Evolutionary conservation across 2,329 filamentous ascomycete species (phyloP), one percentile per base, ranked within the genome.

Genomic region (Cadophora sp.): DNA sequence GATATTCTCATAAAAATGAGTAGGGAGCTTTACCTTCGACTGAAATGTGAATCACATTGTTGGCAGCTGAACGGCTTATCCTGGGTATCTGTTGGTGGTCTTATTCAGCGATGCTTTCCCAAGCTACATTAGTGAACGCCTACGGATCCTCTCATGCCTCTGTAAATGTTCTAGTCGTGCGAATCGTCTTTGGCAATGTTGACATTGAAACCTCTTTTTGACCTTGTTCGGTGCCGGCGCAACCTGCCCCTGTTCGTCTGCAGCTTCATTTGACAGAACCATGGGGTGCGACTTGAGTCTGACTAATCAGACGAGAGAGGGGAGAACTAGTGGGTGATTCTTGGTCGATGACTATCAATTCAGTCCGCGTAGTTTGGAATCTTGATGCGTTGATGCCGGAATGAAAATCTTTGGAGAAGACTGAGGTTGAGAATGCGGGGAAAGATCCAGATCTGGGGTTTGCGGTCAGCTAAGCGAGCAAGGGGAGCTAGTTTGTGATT

Each of bases 151-250:
- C 77, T 88, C 86, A 76, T 89, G 87, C 75, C 87, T 82, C 77
- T 89, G 86, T 60, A 89, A 85, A 78, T 89, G 87, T 76, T 89
- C 87, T 73, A 89, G 85, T 73, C 87, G 85, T 77, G 86, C 84
- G 77, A 89, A 89, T 69, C 84, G 82, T 75, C 88, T 88, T 78
- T 83, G 86, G 78, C 87, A 89, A 73, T 87, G 88, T 75, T 85
- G 85, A 82, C 87, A 89, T 66, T 39, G 53, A 43, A 67, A 64
- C 43, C 62, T 64, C 62, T 58, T 58, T 24, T 67, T 67, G 39
- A 50, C 30, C 41, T 64, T 64, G 20, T 59, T 64, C 33, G 43
- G 27, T 24, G 55, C 43, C 30, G 45, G 18, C 22, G 43, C n/a
- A 36, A 30, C 53, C 22, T 43, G 1, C 58, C 58, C 39, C 24